These are phyloP conservation scores for Melampsora abietis-canadensis DNA, from an alignment of 1,284 basidiomycete genomes.

Conservation along the genomic window DNA sequence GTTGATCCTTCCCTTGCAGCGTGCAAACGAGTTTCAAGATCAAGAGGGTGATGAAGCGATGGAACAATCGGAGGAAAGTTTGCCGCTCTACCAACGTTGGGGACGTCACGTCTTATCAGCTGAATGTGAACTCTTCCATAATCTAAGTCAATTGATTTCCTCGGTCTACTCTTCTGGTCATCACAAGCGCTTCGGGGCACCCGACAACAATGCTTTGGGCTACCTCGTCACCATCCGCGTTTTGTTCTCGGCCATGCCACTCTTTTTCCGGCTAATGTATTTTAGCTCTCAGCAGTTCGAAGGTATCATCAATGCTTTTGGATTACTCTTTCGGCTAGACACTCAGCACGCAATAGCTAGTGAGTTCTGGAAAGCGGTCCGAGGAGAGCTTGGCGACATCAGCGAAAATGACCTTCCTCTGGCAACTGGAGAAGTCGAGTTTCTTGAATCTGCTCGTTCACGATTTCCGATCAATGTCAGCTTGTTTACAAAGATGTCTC, in stretches of 20 bases:
- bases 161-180: slow-evolving; percentile 28
- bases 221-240: slow-evolving; percentile 35
- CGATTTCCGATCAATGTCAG: slow-evolving; percentile 36
- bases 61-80: slow-evolving; percentile 18
- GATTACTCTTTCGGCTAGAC: slow-evolving; percentile 31
- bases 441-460: slow-evolving; percentile 16
- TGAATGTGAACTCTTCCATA: slow-evolving; percentile 36
- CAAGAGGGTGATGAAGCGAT: slow-evolving; percentile 23
- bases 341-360: slow-evolving; percentile 31
- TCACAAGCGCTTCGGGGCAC: slow-evolving; percentile 15
- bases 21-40: background rate
- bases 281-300: slow-evolving; percentile 32
- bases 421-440: slow-evolving; percentile 27
- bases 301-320: slow-evolving; percentile 35
- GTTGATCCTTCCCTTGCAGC: slow-evolving; percentile 17
- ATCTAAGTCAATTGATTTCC: slow-evolving; percentile 23
- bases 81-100: slow-evolving; percentile 40
- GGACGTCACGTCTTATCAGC: slow-evolving; percentile 27
- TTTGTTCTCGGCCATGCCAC: slow-evolving; percentile 33
- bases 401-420: slow-evolving; percentile 21
- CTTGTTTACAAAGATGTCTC: slow-evolving; percentile 35
- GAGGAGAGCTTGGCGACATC: slow-evolving; percentile 16
- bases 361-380: slow-evolving; percentile 27
- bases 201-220: slow-evolving; percentile 39
- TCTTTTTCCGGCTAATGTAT: slow-evolving; percentile 32